These are phyloP conservation scores for Penstemon eatonii DNA, from an alignment of 257 asterid species.

Conservation along the genomic window DNA sequence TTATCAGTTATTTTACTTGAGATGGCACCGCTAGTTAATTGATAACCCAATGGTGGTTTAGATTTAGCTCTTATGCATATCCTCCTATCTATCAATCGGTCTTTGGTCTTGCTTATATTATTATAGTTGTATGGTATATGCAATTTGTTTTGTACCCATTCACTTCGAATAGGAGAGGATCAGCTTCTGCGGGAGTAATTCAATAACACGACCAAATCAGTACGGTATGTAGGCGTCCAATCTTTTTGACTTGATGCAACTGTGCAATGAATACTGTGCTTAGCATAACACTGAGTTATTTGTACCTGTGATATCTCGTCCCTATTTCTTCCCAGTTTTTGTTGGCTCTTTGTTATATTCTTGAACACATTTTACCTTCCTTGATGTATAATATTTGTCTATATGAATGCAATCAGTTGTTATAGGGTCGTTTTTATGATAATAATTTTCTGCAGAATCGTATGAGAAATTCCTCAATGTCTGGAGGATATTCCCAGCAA, in stretches of 20 bases:
- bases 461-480: slow-evolving; percentile 63
- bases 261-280: slow-evolving; percentile 29
- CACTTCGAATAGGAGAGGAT: slow-evolving; percentile 72
- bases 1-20: slow-evolving; percentile 18
- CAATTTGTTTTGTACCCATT: slow-evolving; percentile 47
- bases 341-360: slow-evolving; percentile 21
- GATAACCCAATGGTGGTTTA: not conserved
- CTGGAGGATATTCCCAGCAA: slow-evolving; percentile 80
- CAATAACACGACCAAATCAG: slow-evolving; percentile 54
- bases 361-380: not conserved
- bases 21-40: not conserved
- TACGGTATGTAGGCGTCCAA: slow-evolving; percentile 75
- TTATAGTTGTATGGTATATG: slow-evolving; percentile 38
- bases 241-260: slow-evolving; percentile 44
- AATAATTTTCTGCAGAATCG: slow-evolving; percentile 77
- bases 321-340: slow-evolving; percentile 15
- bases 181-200: slow-evolving; percentile 73
- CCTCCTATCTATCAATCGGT: slow-evolving; percentile 24
- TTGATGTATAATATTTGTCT: slow-evolving; percentile 15
- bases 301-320: slow-evolving; percentile 7
- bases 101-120: slow-evolving; percentile 26
- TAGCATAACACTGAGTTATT: not conserved
- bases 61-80: slow-evolving; percentile 2
- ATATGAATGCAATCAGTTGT: slow-evolving; percentile 3
- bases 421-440: slow-evolving; percentile 50